Evolutionary conservation across 2,329 filamentous ascomycete genomes (phyloP).

Genomic region (Scedosporium minutisporum): DNA sequence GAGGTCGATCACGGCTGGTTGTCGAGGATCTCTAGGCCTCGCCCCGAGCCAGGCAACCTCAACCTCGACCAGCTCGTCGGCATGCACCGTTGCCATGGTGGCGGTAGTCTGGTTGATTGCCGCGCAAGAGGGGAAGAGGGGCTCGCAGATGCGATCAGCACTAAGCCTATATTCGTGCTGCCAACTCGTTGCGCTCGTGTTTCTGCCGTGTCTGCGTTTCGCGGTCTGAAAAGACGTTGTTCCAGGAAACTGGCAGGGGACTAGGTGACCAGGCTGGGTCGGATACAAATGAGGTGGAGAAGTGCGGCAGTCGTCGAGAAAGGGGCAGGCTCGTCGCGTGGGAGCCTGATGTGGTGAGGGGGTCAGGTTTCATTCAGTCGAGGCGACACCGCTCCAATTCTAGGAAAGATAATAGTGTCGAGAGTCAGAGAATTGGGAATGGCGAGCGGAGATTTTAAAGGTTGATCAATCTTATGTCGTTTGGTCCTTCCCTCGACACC

Average conservation of each 20-base stretch:
- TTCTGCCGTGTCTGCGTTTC: not conserved
- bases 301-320: not conserved
- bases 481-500: not conserved
- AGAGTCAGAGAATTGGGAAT: not conserved
- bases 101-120: not conserved
- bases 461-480: not conserved
- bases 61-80: conserved; percentile 25
- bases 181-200: not conserved
- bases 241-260: too few relatives aligned
- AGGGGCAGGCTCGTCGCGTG: conserved; percentile 3
- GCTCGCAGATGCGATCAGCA: not conserved
- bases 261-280: too few relatives aligned
- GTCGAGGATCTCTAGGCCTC: conserved; percentile 3
- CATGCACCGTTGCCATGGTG: not conserved
- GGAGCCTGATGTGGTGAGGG: conserved; percentile 11
- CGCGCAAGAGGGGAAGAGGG: not conserved
- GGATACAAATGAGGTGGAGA: not conserved
- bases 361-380: not conserved
- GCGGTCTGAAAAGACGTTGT: too few relatives aligned
- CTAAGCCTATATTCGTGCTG: not conserved
- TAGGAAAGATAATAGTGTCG: not conserved
- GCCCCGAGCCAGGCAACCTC: conserved; percentile 11
- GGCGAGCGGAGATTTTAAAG: not conserved
- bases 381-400: not conserved
- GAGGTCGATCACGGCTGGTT: conserved; percentile 33